These are phyloP conservation scores for Scedosporium minutisporum DNA, from an alignment of 2,329 filamentous ascomycete genomes.

Conservation along the genomic window DNA sequence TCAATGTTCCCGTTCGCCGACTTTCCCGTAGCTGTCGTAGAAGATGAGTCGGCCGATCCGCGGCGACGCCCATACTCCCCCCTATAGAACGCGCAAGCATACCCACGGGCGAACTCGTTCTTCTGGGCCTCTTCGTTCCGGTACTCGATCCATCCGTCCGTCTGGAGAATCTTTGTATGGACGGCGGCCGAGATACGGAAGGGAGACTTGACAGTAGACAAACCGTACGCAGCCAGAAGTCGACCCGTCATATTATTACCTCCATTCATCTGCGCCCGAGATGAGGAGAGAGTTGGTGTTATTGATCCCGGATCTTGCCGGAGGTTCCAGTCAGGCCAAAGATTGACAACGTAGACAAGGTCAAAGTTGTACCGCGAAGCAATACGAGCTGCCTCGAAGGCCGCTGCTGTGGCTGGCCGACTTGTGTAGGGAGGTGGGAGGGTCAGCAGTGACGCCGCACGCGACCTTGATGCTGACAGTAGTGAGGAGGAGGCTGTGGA, in stretches of 20 bases:
- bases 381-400: conserved; percentile 45
- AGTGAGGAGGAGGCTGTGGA: conserved; percentile 7
- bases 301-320: not conserved
- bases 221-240: conserved; percentile 44
- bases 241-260: conserved; percentile 31
- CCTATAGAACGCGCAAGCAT: conserved; percentile 43
- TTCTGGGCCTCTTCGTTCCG: conserved; percentile 29
- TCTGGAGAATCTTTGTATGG: conserved; percentile 40
- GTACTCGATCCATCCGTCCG: conserved; percentile 44
- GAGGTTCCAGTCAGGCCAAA: conserved; percentile 36
- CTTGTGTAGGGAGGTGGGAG: conserved; percentile 34
- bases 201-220: conserved; percentile 39
- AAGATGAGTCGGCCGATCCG: conserved; percentile 14
- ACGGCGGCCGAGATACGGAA: conserved; percentile 40
- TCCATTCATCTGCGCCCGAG: not conserved
- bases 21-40: conserved; percentile 11
- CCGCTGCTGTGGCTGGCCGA: conserved; percentile 35
- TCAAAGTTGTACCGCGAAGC: conserved; percentile 48
- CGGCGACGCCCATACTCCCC: conserved; percentile 22
- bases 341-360: conserved; percentile 47
- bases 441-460: conserved; percentile 27
- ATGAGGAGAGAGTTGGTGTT: not conserved
- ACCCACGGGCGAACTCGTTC: conserved; percentile 40
- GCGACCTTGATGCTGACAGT: conserved; percentile 10
- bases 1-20: conserved; percentile 20